Conservation (phyloP, 2,329 filamentous ascomycete species). For the Fusarium decemcellulare region DNA sequence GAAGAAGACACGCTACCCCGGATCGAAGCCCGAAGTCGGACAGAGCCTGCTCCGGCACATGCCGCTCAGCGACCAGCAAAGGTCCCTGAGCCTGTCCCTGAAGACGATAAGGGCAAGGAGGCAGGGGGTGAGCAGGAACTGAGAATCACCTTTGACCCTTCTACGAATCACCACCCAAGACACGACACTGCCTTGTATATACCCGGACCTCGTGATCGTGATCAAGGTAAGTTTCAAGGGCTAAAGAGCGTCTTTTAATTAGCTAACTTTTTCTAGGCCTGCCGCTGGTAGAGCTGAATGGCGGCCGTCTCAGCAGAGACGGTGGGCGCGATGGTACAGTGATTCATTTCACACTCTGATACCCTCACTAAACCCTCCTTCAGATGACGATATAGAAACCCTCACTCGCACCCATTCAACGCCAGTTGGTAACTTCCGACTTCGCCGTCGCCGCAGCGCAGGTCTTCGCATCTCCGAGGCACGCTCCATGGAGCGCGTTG, state of each 20-base stretch:
- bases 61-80: background rate
- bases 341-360: background rate
- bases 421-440: background rate
- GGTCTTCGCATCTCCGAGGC: conserved; percentile 48
- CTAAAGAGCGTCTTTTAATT: background rate
- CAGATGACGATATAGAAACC: conserved; percentile 40
- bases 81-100: background rate
- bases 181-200: conserved; percentile 48
- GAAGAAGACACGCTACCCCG: conserved; percentile 20
- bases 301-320: conserved; percentile 38
- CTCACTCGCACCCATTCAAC: conserved; percentile 30
- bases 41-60: conserved; percentile 22
- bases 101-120: conserved; percentile 14
- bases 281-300: conserved; percentile 46
- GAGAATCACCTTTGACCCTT: conserved; percentile 49
- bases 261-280: conserved; percentile 38
- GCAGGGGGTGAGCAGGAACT: conserved; percentile 10
- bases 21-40: conserved; percentile 29
- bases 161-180: conserved; percentile 44
- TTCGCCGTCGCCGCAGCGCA: conserved; percentile 44
- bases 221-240: conserved; percentile 39
- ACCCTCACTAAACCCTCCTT: background rate
- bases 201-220: conserved; percentile 51
- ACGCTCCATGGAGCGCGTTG: conserved; percentile 54
- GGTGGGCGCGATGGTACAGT: conserved; percentile 31